Evolutionary conservation across 495 filamentous ascomycete species (phyloP).

Genomic region (Penicillium salamii): DNA sequence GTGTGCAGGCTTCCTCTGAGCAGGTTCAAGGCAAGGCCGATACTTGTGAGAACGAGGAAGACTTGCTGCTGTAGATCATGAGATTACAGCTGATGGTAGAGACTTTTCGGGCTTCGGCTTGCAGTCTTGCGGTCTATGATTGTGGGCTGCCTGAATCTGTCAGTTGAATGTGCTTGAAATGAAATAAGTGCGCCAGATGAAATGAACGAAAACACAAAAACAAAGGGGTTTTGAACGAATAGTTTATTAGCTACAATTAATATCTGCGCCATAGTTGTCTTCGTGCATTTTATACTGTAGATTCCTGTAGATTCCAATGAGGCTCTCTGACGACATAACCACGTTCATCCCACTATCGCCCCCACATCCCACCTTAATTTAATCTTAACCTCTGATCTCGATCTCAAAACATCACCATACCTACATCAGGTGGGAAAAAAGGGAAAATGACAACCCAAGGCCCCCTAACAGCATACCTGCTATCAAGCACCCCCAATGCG

Average conservation of each 20-base stretch:
- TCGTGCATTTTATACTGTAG: too few relatives aligned
- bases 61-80: too few relatives aligned
- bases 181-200: neutral
- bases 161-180: neutral
- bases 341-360: constrained; percentile 10
- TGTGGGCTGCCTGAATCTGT: too few relatives aligned
- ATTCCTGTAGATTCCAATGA: too few relatives aligned
- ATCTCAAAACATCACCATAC: neutral
- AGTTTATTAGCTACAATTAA: constrained; percentile 6
- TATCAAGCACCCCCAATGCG: constrained; percentile 24
- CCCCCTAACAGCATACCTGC: constrained; percentile 32
- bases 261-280: neutral
- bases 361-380: neutral
- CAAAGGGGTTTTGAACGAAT: constrained; percentile 1
- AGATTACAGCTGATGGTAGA: too few relatives aligned
- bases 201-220: constrained; percentile 1
- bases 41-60: too few relatives aligned
- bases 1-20: too few relatives aligned
- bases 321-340: constrained; percentile 11
- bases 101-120: too few relatives aligned
- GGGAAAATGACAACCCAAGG: constrained; percentile 23
- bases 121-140: too few relatives aligned
- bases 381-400: neutral
- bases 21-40: too few relatives aligned
- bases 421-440: too few relatives aligned